Conservation (phyloP, 768 basidiomycete species). For the Leucocoprinus sp. region DNA sequence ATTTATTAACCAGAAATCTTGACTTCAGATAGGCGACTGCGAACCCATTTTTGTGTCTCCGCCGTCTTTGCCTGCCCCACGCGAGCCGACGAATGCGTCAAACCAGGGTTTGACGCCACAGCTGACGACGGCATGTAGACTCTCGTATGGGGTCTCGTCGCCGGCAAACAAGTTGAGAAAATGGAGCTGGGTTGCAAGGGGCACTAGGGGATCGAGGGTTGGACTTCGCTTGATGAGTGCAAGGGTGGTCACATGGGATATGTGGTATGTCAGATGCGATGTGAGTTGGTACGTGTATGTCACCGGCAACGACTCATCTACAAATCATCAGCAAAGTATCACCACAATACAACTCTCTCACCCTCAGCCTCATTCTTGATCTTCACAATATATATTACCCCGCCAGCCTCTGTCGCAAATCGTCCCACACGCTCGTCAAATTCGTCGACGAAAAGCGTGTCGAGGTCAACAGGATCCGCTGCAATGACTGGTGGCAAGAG, state of each 20-base stretch:
- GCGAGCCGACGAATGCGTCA: constrained; percentile 89
- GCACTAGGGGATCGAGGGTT: constrained; percentile 69
- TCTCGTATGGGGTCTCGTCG: constrained; percentile 89
- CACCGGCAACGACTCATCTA: constrained; percentile 44
- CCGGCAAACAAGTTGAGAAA: constrained; percentile 88
- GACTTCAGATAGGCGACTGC: constrained; percentile 7
- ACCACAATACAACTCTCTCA: constrained; percentile 27
- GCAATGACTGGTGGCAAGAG: constrained; percentile 80
- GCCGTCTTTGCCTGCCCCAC: constrained; percentile 63
- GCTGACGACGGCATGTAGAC: constrained; percentile 90
- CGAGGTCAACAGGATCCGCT: constrained; percentile 56
- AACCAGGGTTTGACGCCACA: constrained; percentile 97
- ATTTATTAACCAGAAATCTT: neutral
- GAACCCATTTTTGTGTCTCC: constrained; percentile 69
- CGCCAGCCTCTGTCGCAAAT: constrained; percentile 70
- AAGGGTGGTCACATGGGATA: constrained; percentile 75
- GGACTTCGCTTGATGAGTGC: constrained; percentile 92
- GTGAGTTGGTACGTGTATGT: constrained; percentile 61
- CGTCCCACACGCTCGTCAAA: constrained; percentile 70
- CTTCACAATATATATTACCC: constrained; percentile 79
- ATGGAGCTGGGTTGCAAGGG: constrained; percentile 81
- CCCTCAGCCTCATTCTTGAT: constrained; percentile 68
- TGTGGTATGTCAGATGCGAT: constrained; percentile 69
- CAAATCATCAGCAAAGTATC: constrained; percentile 19
- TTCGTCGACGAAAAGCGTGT: constrained; percentile 59